Percentiles rank a stretch among this genome's conserved stretches.
phyloP scores from a whole-genome alignment of 495 filamentous ascomycete species.

The Penicillium subrubescens region DNA sequence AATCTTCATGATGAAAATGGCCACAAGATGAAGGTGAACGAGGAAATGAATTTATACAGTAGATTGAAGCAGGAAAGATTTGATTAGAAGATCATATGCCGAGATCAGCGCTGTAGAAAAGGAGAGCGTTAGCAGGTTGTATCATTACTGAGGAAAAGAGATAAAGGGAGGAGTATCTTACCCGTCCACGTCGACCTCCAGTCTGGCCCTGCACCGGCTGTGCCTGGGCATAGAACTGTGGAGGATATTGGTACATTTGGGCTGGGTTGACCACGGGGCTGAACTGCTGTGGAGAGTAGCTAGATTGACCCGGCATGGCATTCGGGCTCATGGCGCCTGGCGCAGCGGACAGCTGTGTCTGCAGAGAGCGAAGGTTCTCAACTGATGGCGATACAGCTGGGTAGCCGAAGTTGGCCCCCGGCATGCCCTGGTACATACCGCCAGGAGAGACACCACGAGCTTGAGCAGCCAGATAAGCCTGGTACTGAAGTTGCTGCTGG shows the following conservation, averaged over 20 bases:
- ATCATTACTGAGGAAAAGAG: neutral
- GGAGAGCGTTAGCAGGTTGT: neutral
- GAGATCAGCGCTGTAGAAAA: slow-evolving; percentile 35
- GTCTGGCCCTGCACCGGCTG: slow-evolving; percentile 48
- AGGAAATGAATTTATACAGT: slow-evolving; percentile 45
- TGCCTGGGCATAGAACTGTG: slow-evolving; percentile 51
- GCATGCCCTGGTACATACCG: slow-evolving; percentile 46
- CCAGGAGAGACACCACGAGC: slow-evolving; percentile 47
- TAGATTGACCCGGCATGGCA: slow-evolving; percentile 46
- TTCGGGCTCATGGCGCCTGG: slow-evolving; percentile 42
- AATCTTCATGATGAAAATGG: slow-evolving; percentile 29
- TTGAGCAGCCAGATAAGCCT: slow-evolving; percentile 45
- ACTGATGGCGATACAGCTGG: slow-evolving; percentile 39
- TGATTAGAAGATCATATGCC: slow-evolving; percentile 33
- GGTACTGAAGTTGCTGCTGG: slow-evolving; percentile 53
- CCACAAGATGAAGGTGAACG: slow-evolving; percentile 16
- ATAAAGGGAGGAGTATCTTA: slow-evolving; percentile 27
- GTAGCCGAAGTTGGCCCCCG: slow-evolving; percentile 44
- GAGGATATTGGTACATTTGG: slow-evolving; percentile 56
- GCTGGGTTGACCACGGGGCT: slow-evolving; percentile 49
- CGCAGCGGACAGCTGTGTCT: slow-evolving; percentile 41
- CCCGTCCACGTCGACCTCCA: slow-evolving; percentile 54
- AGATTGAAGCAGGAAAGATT: slow-evolving; percentile 39
- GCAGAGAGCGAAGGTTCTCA: slow-evolving; percentile 46
- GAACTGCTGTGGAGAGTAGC: slow-evolving; percentile 49